These are phyloP conservation scores for Salix purpurea DNA, from an alignment of 345 rosid genomes.

Conservation along the genomic window DNA sequence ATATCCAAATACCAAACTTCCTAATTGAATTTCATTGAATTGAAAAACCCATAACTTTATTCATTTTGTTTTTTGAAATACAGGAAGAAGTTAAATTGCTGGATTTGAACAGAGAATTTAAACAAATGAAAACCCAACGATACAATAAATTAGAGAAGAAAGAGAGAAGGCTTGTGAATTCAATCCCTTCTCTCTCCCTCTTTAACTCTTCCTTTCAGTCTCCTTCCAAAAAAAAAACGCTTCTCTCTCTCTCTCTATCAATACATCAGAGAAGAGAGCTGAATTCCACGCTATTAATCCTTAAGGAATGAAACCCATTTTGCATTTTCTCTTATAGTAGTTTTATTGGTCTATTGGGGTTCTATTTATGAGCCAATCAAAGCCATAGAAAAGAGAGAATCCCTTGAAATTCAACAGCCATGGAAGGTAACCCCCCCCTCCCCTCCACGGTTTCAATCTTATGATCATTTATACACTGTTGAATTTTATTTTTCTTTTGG, in stretches of 20 bases:
- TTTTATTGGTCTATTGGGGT: conserved; percentile 12
- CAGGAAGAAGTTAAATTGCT: background rate
- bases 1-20: no score
- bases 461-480: conserved; percentile 11
- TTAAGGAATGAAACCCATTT: conserved; percentile 6
- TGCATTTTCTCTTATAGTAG: conserved; percentile 1
- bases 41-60: background rate
- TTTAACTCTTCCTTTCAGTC: background rate
- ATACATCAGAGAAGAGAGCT: conserved; percentile 3
- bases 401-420: conserved; percentile 3
- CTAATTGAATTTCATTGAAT: background rate
- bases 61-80: background rate
- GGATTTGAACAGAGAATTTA: background rate
- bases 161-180: background rate
- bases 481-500: background rate
- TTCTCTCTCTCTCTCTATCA: background rate
- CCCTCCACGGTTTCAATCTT: conserved; percentile 3
- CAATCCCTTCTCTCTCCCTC: background rate
- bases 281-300: background rate
- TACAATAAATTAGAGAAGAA: background rate
- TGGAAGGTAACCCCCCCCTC: conserved; percentile 33
- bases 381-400: conserved; percentile 1
- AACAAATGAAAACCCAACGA: background rate
- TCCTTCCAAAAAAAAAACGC: background rate
- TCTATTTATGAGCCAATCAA: conserved; percentile 20